These are phyloP conservation scores for Orobanche coerulescens DNA, from an alignment of 257 asterid species.

Conservation along the genomic window DNA sequence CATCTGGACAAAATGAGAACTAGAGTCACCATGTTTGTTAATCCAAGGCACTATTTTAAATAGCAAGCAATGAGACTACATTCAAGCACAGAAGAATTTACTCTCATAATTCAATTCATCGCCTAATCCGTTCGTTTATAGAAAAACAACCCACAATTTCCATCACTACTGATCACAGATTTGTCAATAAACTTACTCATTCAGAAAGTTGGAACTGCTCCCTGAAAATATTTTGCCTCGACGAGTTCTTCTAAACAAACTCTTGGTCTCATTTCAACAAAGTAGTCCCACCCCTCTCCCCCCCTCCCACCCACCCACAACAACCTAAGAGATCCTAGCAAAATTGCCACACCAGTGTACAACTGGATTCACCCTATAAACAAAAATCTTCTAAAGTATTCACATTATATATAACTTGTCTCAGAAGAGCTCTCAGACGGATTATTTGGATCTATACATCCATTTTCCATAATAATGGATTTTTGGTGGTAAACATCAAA, in stretches of 20 bases:
- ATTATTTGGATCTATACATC: no score
- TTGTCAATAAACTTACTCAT: not conserved
- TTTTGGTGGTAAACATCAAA: constrained; percentile 14
- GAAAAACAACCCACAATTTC: not conserved
- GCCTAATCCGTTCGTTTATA: constrained; percentile 6
- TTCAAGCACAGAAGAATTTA: constrained; percentile 14
- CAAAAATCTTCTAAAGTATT: not conserved
- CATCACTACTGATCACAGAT: not conserved
- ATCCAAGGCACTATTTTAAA: constrained; percentile 29
- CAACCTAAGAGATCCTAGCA: not conserved
- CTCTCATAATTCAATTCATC: not conserved
- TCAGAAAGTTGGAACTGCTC: not conserved
- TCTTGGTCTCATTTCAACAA: not conserved
- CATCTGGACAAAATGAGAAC: constrained; percentile 92
- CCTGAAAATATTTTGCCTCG: not conserved
- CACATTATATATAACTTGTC: no score
- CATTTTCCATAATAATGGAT: no score
- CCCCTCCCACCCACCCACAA: not conserved
- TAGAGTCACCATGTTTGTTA: constrained; percentile 48
- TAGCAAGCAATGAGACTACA: constrained; percentile 22
- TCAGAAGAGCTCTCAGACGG: no score
- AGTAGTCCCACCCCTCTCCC: not conserved
- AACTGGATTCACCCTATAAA: not conserved
- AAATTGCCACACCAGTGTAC: not conserved
- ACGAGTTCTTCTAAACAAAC: not conserved